These are phyloP conservation scores for Protomyces inouyei DNA, from an alignment of 1,139 yeast genomes.

Conservation along the genomic window DNA sequence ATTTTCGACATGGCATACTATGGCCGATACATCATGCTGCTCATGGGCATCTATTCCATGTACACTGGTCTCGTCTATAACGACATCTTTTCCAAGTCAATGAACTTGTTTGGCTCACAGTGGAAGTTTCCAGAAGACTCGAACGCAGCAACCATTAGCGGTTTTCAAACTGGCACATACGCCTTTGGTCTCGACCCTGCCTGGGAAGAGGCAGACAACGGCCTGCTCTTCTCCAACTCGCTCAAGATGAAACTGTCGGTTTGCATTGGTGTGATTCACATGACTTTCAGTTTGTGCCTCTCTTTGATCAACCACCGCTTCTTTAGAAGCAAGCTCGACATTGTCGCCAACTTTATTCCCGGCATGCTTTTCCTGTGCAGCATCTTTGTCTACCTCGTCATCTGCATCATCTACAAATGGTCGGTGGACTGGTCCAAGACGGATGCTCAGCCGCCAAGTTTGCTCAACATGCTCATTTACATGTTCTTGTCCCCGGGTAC, in stretches of 20 bases:
- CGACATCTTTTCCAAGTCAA: constrained; percentile 83
- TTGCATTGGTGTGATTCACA: constrained; percentile 89
- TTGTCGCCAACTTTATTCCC: constrained; percentile 89
- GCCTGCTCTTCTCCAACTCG: constrained; percentile 81
- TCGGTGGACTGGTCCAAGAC: constrained; percentile 79
- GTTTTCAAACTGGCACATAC: constrained; percentile 63
- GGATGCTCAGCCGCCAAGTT: constrained; percentile 79
- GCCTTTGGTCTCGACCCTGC: constrained; percentile 85
- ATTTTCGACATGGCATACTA: constrained; percentile 92
- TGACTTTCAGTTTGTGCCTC: constrained; percentile 84
- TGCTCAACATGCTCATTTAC: constrained; percentile 87
- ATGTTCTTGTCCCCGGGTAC: constrained; percentile 94
- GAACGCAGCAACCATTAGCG: constrained; percentile 59
- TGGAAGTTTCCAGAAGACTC: constrained; percentile 86
- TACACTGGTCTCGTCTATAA: constrained; percentile 91
- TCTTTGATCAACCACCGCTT: constrained; percentile 74
- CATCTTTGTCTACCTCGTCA: constrained; percentile 82
- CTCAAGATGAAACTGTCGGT: constrained; percentile 95
- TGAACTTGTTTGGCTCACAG: constrained; percentile 79
- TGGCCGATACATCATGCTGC: constrained; percentile 80
- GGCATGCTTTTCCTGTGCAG: constrained; percentile 92
- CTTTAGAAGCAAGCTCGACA: constrained; percentile 73
- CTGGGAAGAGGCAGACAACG: constrained; percentile 97
- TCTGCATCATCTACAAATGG: constrained; percentile 92
- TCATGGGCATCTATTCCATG: constrained; percentile 92